Evolutionary conservation across 495 filamentous ascomycete genomes (phyloP), one percentile per base, ranked within the genome.

Genomic region (Trichoderma gamsii): DNA sequence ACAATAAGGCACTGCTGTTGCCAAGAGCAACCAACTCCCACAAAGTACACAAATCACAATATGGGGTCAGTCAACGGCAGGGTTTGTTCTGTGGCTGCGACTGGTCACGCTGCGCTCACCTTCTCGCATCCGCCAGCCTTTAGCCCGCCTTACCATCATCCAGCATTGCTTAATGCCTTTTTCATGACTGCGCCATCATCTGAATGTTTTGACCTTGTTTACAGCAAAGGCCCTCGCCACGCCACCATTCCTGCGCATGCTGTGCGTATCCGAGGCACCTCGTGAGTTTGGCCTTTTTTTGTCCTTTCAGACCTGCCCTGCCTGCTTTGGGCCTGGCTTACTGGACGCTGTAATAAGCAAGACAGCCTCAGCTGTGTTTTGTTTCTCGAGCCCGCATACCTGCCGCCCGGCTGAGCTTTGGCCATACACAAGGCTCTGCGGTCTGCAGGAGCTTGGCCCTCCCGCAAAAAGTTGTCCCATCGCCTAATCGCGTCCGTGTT

Each of bases 31-130:
- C 56, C 56, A 29, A 4, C 56, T 61, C 56, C 23, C 56, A 61
- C 56, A 61, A 61, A 61, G 56, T 61, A 61, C 56, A 61, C 56
- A 61, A 61, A 61, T 32, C 56, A 61, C 56, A 61, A 61, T 18
- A 61, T 23, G 49, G 56, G 56, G 56, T 18, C 56, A 18, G 32
- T 25, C 56, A 61, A 61, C 56, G 23, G 15, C 56, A 61, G 56
- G 56, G 56, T 25, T 61, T 61, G 15, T 49, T 49, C 9, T 32
- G 23, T 18, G 27, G 56, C 25, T 61, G 56, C 56, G 23, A 32
- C 56, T 32, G 25, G 23, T 32, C 23, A 27, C 11, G 56, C 56
- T 13, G 56, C 25, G 56, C 56, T 61, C 56, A 32, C 56, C 56
- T 61, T 61, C 56, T 61, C 56, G 27, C 16, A 56, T 21, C 51